Percentiles rank a stretch among this genome's conserved stretches.
phyloP scores from a whole-genome alignment of 805 yeast species.

The Kuraishia hungarica region DNA sequence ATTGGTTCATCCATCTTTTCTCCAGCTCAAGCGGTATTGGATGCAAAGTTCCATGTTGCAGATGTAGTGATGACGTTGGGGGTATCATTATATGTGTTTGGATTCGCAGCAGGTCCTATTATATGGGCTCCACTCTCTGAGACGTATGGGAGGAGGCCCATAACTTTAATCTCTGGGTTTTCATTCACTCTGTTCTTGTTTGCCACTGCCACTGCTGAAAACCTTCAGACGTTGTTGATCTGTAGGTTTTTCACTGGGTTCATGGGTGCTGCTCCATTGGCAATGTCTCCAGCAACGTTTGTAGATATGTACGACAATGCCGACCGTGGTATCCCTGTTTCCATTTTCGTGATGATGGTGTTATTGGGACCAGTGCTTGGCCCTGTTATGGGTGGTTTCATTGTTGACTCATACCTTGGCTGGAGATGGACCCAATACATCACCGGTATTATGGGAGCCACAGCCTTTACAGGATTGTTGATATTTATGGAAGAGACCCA shows the following conservation, averaged over 20 bases:
- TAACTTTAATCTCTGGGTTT: conserved; percentile 47
- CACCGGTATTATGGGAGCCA: conserved; percentile 51
- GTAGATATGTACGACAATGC: conserved; percentile 68
- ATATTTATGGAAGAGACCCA: conserved; percentile 59
- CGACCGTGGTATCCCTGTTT: conserved; percentile 68
- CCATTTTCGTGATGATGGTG: conserved; percentile 65
- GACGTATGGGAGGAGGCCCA: conserved; percentile 59
- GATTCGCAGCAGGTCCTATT: conserved; percentile 90
- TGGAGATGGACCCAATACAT: conserved; percentile 78
- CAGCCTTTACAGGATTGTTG: conserved; percentile 27
- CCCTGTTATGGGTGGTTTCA: conserved; percentile 71
- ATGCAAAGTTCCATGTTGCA: conserved; percentile 50
- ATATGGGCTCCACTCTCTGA: conserved; percentile 86
- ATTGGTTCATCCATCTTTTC: conserved; percentile 82
- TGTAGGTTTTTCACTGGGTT: conserved; percentile 77
- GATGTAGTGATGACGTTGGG: conserved; percentile 65
- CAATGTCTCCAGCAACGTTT: conserved; percentile 80
- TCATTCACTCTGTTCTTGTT: conserved; percentile 54
- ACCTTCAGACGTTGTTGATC: conserved; percentile 67
- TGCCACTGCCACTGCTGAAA: conserved; percentile 72
- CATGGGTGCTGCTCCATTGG: conserved; percentile 79
- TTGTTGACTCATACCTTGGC: conserved; percentile 52
- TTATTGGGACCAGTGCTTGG: conserved; percentile 77
- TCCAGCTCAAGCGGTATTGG: conserved; percentile 42
- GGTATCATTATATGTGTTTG: conserved; percentile 74